phyloP scores from a whole-genome alignment of 306 rosid genomes.

The Acacia acuminata region DNA sequence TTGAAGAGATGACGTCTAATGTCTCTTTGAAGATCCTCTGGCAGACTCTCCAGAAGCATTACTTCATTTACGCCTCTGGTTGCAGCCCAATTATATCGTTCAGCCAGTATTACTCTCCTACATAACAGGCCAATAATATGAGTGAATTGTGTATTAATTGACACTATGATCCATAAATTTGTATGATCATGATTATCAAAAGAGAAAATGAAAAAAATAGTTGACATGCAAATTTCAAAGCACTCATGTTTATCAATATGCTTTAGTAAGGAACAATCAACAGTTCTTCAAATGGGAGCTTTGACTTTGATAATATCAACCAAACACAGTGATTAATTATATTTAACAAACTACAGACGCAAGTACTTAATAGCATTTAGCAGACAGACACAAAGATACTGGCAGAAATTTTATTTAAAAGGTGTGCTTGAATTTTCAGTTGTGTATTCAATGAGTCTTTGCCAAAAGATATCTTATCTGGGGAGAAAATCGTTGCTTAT shows the following conservation, averaged over 20 bases:
- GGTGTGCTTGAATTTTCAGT: neutral
- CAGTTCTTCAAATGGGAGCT: neutral
- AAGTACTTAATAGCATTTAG: neutral
- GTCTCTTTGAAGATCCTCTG: slow-evolving; percentile 81
- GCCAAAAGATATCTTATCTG: neutral
- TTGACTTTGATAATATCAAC: neutral
- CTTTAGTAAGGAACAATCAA: neutral
- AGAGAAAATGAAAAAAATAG: neutral
- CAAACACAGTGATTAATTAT: neutral
- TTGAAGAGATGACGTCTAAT: slow-evolving; percentile 79
- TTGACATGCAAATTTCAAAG: neutral
- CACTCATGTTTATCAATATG: neutral
- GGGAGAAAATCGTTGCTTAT: neutral
- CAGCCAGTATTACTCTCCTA: slow-evolving; percentile 79
- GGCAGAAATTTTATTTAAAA: neutral
- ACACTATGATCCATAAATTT: neutral
- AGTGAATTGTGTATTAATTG: neutral
- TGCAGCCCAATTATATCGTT: slow-evolving; percentile 84
- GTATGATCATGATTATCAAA: neutral
- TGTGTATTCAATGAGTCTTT: neutral
- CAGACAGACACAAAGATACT: neutral
- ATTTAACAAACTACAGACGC: neutral
- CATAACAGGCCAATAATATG: slow-evolving; percentile 29
- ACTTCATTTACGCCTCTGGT: slow-evolving; percentile 95
- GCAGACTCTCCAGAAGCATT: slow-evolving; percentile 69